Conservation (phyloP, 2,329 filamentous ascomycete species). For the Exophiala sp. region DNA sequence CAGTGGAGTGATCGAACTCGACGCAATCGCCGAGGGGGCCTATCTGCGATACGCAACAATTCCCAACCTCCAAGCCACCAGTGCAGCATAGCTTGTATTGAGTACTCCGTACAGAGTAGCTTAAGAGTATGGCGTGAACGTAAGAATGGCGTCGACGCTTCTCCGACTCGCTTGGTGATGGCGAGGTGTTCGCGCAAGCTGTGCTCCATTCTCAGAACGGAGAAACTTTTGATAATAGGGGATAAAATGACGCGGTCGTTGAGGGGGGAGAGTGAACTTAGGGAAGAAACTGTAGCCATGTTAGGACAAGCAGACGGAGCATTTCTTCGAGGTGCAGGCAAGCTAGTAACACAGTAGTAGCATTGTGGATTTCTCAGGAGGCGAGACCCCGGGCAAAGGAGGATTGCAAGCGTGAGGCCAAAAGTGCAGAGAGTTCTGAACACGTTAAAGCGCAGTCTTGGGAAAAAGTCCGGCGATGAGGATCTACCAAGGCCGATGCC, state of each 20-base stretch:
- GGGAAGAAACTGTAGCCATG: conserved; percentile 2
- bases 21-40: too few relatives aligned
- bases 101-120: too few relatives aligned
- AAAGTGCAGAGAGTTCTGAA: background rate
- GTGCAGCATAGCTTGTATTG: too few relatives aligned
- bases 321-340: background rate
- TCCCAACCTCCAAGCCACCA: too few relatives aligned
- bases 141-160: too few relatives aligned
- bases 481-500: background rate
- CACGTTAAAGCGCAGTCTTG: too few relatives aligned
- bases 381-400: background rate
- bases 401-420: background rate
- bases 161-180: background rate
- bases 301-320: background rate
- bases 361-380: too few relatives aligned
- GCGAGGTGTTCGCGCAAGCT: background rate
- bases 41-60: too few relatives aligned
- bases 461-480: too few relatives aligned
- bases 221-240: background rate
- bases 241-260: conserved; percentile 3
- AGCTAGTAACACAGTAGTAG: background rate
- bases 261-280: background rate
- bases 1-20: too few relatives aligned
- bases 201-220: conserved; percentile 1
- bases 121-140: too few relatives aligned